phyloP scores from a whole-genome alignment of 1,284 basidiomycete genomes.

The Microbotryum saponariae region DNA sequence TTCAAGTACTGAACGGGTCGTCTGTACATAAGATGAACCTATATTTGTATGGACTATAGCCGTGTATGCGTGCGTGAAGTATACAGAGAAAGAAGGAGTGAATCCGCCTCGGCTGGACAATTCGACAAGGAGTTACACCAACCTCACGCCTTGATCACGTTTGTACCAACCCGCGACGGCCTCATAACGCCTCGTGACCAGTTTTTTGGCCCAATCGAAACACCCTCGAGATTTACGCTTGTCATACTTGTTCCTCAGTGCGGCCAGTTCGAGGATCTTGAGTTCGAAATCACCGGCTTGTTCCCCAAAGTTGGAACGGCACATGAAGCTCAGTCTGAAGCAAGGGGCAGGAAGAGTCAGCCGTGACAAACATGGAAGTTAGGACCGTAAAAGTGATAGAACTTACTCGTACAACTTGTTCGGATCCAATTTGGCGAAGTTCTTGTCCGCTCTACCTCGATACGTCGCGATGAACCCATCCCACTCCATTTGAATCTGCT shows the following conservation, averaged over 20 bases:
- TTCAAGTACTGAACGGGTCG: too few relatives aligned
- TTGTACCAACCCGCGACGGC: too few relatives aligned
- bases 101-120: too few relatives aligned
- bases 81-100: too few relatives aligned
- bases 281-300: constrained; percentile 42
- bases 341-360: not conserved
- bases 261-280: constrained; percentile 34
- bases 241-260: not conserved
- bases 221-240: not conserved
- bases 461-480: constrained; percentile 44
- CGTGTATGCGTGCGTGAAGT: too few relatives aligned
- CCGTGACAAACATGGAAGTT: too few relatives aligned
- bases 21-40: too few relatives aligned
- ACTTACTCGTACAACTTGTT: constrained; percentile 34
- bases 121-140: too few relatives aligned
- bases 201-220: not conserved
- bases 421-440: constrained; percentile 38
- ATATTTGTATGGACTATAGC: too few relatives aligned
- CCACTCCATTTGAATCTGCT: constrained; percentile 39
- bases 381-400: not conserved
- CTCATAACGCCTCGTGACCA: too few relatives aligned
- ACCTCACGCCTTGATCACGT: too few relatives aligned
- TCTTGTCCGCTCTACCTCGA: constrained; percentile 39
- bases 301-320: constrained; percentile 41
- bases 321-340: constrained; percentile 41